Evolutionary conservation across 164 flowering plant genomes (phyloP), one percentile per base, ranked within the genome.

Genomic region (Cinnamomum chago): DNA sequence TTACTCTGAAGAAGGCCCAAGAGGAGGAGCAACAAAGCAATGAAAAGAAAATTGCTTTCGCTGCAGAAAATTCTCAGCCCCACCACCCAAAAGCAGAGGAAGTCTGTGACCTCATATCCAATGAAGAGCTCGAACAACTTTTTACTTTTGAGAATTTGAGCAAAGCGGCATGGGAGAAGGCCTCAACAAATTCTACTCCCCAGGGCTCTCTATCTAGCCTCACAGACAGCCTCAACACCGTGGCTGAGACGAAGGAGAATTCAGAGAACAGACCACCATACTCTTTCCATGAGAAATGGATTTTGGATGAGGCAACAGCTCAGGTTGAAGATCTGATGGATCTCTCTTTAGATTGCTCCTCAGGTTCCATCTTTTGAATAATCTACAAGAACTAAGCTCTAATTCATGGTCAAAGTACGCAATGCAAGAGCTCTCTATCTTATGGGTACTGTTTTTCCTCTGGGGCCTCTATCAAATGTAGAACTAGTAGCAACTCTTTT

Each of bases 71-170:
- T 13, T 18, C 50, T 23, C 75, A 68, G 22, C 50, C 33, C 68
- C 70, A 70, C 65, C 74, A 72, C 47, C 30, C 52, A 12, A 73
- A 78, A 71, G 23, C 28, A 24, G 78, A 80, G 51, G 70, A 78
- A 28, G 78, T 78, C 12, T 71, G 82, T 24, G 84, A 83, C 24
- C 67, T 84, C 33, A 73, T 83, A 0, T 72, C 84, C 18, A 74
- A 77, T 51, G 89, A 88, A 22, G 90, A 87, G 62, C 72, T 88
- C 51, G 90, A 87, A 20, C 81, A 88, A 13, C 85, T 88, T 3
- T 73, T 89, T 23, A 81, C 86, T 2, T 85, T 87, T 67, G 92
- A 89, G 64, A 86, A 83, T 58, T 24, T 86, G 72, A 82, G 76
- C 77, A 81, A 50, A 75, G 67, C 72, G 24, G 74, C 69, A 14